Evolutionary conservation across 2,329 filamentous ascomycete species (phyloP), one percentile per base, ranked within the genome.

Genomic region (Aspergillus glaucus): DNA sequence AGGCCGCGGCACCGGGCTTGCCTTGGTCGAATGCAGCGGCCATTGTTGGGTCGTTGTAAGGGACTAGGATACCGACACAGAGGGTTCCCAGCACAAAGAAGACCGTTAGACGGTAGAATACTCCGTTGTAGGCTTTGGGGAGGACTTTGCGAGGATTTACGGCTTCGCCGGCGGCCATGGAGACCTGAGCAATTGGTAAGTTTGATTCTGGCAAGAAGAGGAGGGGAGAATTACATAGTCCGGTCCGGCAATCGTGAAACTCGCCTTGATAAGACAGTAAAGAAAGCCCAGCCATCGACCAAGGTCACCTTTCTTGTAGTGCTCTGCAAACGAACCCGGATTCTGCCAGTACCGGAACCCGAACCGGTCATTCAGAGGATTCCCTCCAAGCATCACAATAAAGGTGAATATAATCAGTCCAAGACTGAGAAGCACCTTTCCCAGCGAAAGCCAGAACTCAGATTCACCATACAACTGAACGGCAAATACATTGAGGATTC

Each of bases 381-480:
- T 93, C 2, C 86, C 89, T 6, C 88, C 89, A 1, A 93, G 71
- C 84, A 93, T 92, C 55, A 83, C 81, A 55, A 94, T 77, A 61
- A 95, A 88, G 2, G 88, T 92, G 70, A 88, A 91, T 54, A 82
- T 59, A 56, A 91, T 78, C 45, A 92, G 75, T 1, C 81, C 85
- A 32, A 89, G 68, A 51, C 87, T 87, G 45, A 90, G 75, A 2
- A 90, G 57, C 2, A 89, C 79, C 64, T 90, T 89, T 47, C 84
- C 84, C 2, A 87, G 64, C 2, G 87, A 83, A 17, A 84, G 80
- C 71, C 80, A 79, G 61, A 94, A 93, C 63, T 93, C 88, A 0
- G 83, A 79, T 67, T 89, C 86, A 41, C 86, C 86, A 50, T 87
- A 90, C 76, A 78, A 88, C 54, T 85, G 76, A 15, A 90, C 85